phyloP scores from a whole-genome alignment of 2,329 filamentous ascomycete species.

The Pezizomycotina sp. region DNA sequence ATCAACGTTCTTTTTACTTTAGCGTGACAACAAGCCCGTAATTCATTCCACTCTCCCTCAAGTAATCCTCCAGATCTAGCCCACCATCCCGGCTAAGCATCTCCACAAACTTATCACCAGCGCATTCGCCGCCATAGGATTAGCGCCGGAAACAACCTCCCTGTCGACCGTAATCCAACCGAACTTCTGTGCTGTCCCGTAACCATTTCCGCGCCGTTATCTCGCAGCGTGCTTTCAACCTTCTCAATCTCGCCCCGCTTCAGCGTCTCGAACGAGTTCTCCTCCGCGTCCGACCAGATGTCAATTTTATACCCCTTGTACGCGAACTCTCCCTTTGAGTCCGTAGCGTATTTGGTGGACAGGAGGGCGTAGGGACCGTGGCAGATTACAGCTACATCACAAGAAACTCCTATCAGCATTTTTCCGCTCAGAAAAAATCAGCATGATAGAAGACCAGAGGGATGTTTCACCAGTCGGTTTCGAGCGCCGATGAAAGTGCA shows the following conservation, averaged over 20 bases:
- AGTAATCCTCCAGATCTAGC: too few species aligned
- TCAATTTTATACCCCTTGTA: slow-evolving; percentile 35
- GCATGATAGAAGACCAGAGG: too few species aligned
- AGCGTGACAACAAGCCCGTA: too few species aligned
- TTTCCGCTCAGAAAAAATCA: too few species aligned
- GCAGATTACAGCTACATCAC: slow-evolving; percentile 32
- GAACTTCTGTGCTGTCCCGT: slow-evolving; percentile 30
- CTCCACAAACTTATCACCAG: slow-evolving; percentile 27
- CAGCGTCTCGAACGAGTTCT: slow-evolving; percentile 33
- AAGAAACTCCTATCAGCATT: too few species aligned
- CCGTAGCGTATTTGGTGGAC: slow-evolving; percentile 29
- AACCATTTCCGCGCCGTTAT: slow-evolving; percentile 33
- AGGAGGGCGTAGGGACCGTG: slow-evolving; percentile 34
- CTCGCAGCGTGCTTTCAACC: slow-evolving; percentile 30
- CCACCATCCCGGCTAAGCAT: too few species aligned
- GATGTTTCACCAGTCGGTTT: too few species aligned
- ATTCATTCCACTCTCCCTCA: too few species aligned
- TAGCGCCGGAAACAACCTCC: slow-evolving; percentile 28
- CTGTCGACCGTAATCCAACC: slow-evolving; percentile 32
- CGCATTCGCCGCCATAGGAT: slow-evolving; percentile 27
- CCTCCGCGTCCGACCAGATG: slow-evolving; percentile 33
- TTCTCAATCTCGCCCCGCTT: slow-evolving; percentile 32
- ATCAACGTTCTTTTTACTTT: too few species aligned
- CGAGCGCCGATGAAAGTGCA: too few species aligned
- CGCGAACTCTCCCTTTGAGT: slow-evolving; percentile 29